phyloP scores from a whole-genome alignment of 2,329 filamentous ascomycete species.

The Penicillium palitans region DNA sequence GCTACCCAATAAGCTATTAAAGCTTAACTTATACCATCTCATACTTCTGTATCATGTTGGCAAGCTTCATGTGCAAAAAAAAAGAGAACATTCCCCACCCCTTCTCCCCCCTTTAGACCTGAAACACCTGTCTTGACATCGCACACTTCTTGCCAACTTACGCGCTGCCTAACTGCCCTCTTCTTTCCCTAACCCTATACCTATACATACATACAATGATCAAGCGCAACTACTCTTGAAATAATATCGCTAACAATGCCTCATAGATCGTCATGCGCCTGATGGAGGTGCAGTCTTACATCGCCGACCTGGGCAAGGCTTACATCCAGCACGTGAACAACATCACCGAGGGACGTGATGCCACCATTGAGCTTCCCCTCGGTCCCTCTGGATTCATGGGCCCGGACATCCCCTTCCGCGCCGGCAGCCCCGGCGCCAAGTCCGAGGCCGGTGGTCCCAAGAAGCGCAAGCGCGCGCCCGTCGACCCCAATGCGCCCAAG shows the following conservation, averaged over 20 bases:
- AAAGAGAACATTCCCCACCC: not conserved
- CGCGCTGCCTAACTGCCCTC: not conserved
- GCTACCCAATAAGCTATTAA: conserved; percentile 4
- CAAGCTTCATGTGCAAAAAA: not conserved
- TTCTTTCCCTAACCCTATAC: not conserved
- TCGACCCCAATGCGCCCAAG: conserved; percentile 93
- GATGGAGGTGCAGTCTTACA: conserved; percentile 73
- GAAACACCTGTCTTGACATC: not conserved
- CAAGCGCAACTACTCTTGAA: conserved; percentile 3
- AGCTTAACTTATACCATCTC: conserved; percentile 4
- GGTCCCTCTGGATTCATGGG: conserved; percentile 39
- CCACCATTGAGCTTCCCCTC: conserved; percentile 55
- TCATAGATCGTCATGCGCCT: conserved; percentile 73
- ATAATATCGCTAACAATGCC: conserved; percentile 27
- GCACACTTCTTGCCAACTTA: not conserved
- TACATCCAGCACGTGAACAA: conserved; percentile 88
- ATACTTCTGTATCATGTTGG: not conserved
- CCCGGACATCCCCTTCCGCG: conserved; percentile 44
- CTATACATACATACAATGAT: conserved; percentile 1
- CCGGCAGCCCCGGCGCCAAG: conserved; percentile 38
- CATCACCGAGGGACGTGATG: conserved; percentile 65
- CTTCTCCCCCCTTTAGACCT: not conserved
- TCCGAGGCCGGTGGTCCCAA: conserved; percentile 67
- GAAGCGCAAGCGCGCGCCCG: conserved; percentile 83
- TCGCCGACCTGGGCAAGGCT: conserved; percentile 76